A percentile compares a stretch with the other conserved stretches of the same genome.
These are phyloP conservation scores for Luvunga scandens DNA, from an alignment of 345 rosid genomes.

Conservation along the genomic window DNA sequence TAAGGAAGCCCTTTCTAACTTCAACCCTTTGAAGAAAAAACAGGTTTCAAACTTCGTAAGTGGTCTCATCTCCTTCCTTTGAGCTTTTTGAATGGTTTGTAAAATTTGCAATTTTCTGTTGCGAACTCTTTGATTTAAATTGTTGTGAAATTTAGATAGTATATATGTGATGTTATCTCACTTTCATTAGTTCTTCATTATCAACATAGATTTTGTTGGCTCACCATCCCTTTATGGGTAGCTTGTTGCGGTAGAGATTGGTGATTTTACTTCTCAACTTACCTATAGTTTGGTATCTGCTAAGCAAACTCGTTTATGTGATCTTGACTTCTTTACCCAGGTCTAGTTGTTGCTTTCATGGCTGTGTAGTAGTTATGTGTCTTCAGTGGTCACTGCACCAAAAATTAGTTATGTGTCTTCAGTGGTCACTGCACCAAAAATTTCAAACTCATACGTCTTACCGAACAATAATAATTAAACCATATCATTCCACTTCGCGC, in stretches of 20 bases:
- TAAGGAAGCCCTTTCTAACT: conserved; percentile 58
- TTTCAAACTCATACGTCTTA: neutral
- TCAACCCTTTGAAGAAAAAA: conserved; percentile 58
- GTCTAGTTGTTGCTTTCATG: neutral
- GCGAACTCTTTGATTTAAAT: neutral
- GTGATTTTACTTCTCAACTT: neutral
- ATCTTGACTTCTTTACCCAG: neutral
- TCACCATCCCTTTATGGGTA: neutral
- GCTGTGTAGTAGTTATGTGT: neutral
- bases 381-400: neutral
- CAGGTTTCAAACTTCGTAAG: conserved; percentile 63
- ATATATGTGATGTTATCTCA: neutral
- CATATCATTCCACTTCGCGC: neutral
- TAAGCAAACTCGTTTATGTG: neutral
- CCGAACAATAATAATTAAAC: neutral
- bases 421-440: neutral
- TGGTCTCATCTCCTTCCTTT: conserved; percentile 12
- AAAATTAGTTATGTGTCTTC: neutral
- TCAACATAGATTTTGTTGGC: conserved; percentile 1
- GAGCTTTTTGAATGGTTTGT: neutral
- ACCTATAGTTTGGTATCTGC: neutral
- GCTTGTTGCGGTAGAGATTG: neutral
- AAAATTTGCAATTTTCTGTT: neutral
- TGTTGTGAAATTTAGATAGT: neutral
- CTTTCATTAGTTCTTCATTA: neutral